phyloP scores from a whole-genome alignment of 805 yeast genomes.

The Ogataea ganodermae region DNA sequence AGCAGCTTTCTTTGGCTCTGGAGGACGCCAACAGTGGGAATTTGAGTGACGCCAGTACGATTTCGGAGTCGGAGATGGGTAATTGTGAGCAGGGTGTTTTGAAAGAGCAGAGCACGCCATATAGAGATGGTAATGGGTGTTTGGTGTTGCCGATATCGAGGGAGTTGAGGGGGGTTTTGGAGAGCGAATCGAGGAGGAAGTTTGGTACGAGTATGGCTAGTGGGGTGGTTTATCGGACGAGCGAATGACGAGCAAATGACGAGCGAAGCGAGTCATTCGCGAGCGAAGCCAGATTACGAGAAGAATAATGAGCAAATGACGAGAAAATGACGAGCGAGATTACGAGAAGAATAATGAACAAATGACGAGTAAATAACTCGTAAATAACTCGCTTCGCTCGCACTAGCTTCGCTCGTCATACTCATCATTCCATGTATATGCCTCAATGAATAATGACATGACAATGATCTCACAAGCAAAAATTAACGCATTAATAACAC shows the following conservation, averaged over 20 bases:
- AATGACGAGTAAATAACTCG: no score
- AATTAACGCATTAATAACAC: no score
- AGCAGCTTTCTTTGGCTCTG: conserved; percentile 2
- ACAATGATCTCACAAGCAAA: no score
- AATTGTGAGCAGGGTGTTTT: background rate
- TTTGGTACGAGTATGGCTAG: conserved; percentile 28
- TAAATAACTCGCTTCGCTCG: no score
- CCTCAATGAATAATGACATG: no score
- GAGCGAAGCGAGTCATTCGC: no score
- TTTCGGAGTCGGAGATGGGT: conserved; percentile 7
- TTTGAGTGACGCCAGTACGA: conserved; percentile 11
- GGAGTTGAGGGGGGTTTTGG: conserved; percentile 4
- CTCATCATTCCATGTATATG: no score
- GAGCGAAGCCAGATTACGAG: no score
- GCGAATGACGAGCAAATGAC: background rate
- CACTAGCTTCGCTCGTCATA: no score
- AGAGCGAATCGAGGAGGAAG: conserved; percentile 16
- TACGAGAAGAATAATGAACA: no score
- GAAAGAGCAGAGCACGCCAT: background rate
- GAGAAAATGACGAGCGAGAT: no score
- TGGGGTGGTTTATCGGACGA: conserved; percentile 18
- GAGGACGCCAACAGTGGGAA: background rate
- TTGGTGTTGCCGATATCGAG: conserved; percentile 2
- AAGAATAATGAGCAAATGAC: no score
- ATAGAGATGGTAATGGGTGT: conserved; percentile 5